A percentile compares a stretch with the other conserved stretches of the same genome.
Conservation (phyloP, 805 yeast species). For the Grigorovia humatica region DNA sequence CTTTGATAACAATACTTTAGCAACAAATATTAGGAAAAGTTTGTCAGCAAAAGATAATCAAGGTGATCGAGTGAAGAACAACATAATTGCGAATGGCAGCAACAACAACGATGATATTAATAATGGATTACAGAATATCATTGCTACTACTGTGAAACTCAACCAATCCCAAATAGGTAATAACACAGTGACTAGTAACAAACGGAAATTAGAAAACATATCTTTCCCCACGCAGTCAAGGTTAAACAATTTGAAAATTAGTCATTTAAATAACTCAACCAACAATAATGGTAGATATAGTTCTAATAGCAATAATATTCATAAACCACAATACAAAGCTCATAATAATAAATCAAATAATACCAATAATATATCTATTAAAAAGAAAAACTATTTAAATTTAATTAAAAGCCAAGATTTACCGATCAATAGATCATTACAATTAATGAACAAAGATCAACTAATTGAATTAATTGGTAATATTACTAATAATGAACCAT, state of each 20-base stretch:
- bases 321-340: background rate
- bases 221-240: background rate
- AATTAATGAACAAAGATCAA: constrained; percentile 24
- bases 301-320: background rate
- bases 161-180: background rate
- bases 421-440: constrained; percentile 26
- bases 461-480: constrained; percentile 14
- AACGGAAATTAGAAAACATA: background rate
- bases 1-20: background rate
- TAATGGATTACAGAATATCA: background rate
- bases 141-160: background rate
- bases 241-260: background rate
- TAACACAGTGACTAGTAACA: background rate
- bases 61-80: background rate
- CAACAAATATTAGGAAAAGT: background rate
- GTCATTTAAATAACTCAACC: background rate
- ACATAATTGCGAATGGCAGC: too few species aligned
- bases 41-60: background rate
- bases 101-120: background rate
- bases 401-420: constrained; percentile 21
- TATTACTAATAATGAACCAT: constrained; percentile 14
- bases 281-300: background rate
- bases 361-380: constrained; percentile 3
- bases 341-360: background rate
- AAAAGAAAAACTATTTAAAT: background rate